A percentile compares a stretch with the other conserved stretches of the same genome.
These are phyloP conservation scores for Patellifolia procumbens DNA, from an alignment of 179 eudicot genomes.

Conservation along the genomic window DNA sequence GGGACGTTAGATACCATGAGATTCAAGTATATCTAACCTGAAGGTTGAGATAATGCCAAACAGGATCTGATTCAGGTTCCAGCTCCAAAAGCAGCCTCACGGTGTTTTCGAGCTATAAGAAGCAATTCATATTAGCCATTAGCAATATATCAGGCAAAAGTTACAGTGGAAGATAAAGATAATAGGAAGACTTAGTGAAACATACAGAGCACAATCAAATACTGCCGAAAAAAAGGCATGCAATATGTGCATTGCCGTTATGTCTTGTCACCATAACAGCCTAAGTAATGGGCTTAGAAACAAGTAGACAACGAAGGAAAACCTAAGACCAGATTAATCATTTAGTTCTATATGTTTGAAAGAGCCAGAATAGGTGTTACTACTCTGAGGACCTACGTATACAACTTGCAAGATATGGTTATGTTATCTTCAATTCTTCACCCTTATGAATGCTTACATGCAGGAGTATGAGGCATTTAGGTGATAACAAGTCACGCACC, in stretches of 20 bases:
- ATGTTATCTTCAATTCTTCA: neutral
- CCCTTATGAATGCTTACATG: neutral
- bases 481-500: neutral
- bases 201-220: neutral
- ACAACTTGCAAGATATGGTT: neutral
- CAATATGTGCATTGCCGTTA: neutral
- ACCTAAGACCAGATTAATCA: too few relatives aligned
- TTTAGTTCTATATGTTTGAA: too few relatives aligned
- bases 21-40: conserved; percentile 58
- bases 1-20: conserved; percentile 1
- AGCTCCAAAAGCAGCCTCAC: conserved; percentile 96
- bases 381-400: neutral
- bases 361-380: neutral
- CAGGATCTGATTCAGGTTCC: conserved; percentile 98
- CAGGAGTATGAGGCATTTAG: neutral
- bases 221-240: neutral
- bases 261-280: neutral
- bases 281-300: neutral
- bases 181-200: neutral
- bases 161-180: neutral
- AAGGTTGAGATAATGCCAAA: conserved; percentile 88
- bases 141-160: neutral
- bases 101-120: conserved; percentile 85
- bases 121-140: conserved; percentile 21
- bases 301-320: neutral